phyloP scores from a whole-genome alignment of 257 asterid species.

The Solanum pimpinellifolium region DNA sequence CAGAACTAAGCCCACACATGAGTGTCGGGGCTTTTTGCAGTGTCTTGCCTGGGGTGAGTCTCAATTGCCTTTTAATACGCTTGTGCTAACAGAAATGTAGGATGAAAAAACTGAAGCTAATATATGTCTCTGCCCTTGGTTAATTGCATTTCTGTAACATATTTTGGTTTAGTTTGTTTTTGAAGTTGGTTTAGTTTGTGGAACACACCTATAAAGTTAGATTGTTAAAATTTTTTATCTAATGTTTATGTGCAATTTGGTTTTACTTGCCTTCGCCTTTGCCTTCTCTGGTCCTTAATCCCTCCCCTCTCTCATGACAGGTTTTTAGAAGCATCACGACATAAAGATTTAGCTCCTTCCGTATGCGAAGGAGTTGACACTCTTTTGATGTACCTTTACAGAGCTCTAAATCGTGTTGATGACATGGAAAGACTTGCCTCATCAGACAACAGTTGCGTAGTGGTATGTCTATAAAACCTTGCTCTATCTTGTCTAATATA shows the following conservation, averaged over 20 bases:
- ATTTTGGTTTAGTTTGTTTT: neutral
- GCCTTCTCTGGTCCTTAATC: neutral
- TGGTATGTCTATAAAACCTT: conserved; percentile 44
- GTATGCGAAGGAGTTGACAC: conserved; percentile 96
- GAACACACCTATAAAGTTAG: neutral
- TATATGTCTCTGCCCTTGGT: neutral
- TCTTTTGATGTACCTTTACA: conserved; percentile 77
- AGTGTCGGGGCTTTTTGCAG: neutral
- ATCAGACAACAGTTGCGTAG: conserved; percentile 76
- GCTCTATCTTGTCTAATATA: neutral
- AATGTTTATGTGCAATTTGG: neutral
- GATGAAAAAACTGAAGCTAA: neutral
- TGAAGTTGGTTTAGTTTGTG: neutral
- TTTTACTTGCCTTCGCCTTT: neutral
- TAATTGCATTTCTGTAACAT: neutral
- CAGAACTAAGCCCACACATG: neutral
- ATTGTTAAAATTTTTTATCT: neutral
- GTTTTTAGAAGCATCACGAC: conserved; percentile 69
- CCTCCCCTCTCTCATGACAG: conserved; percentile 25
- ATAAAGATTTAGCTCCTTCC: conserved; percentile 47
- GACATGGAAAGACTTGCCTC: conserved; percentile 95
- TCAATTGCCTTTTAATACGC: neutral
- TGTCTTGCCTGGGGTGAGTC: neutral
- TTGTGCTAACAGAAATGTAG: neutral
- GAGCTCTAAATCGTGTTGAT: conserved; percentile 65